These are phyloP conservation scores for Colletotrichum godetiae DNA, from an alignment of 2,329 filamentous ascomycete genomes.

Conservation along the genomic window DNA sequence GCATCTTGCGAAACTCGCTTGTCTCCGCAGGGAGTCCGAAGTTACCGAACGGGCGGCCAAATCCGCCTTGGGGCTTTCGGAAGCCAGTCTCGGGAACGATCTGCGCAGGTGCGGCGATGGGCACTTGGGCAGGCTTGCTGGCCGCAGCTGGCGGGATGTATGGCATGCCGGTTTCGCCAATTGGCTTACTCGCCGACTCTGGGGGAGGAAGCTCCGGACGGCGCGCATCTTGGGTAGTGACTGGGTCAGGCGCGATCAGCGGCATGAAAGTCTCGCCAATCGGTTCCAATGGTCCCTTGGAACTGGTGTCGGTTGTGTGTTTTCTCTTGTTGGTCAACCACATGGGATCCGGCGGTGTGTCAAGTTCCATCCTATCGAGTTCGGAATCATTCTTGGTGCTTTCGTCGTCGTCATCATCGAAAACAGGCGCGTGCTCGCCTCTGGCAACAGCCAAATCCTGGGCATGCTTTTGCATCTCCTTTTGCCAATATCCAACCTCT, in stretches of 20 bases:
- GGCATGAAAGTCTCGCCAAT: constrained; percentile 37
- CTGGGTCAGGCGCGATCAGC: constrained; percentile 18
- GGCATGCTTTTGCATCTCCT: constrained; percentile 83
- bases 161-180: constrained; percentile 28
- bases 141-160: constrained; percentile 4
- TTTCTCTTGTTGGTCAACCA: constrained; percentile 52
- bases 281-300: constrained; percentile 8
- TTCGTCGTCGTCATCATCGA: constrained; percentile 41
- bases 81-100: constrained; percentile 56
- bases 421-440: constrained; percentile 33
- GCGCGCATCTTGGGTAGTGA: constrained; percentile 11
- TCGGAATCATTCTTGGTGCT: constrained; percentile 48
- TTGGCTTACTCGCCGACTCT: constrained; percentile 10
- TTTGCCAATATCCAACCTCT: constrained; percentile 78
- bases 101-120: constrained; percentile 42
- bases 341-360: constrained; percentile 52
- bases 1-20: constrained; percentile 56
- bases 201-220: constrained; percentile 22
- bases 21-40: constrained; percentile 47
- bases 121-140: constrained; percentile 33
- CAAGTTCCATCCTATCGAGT: constrained; percentile 55
- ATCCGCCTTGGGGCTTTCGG: constrained; percentile 48
- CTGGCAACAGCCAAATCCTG: constrained; percentile 69
- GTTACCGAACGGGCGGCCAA: constrained; percentile 57
- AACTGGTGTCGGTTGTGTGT: constrained; percentile 21